Base-by-base conservation (phyloP, 2,329 filamentous ascomycete genomes). In the Whalleya microplaca region DNA sequence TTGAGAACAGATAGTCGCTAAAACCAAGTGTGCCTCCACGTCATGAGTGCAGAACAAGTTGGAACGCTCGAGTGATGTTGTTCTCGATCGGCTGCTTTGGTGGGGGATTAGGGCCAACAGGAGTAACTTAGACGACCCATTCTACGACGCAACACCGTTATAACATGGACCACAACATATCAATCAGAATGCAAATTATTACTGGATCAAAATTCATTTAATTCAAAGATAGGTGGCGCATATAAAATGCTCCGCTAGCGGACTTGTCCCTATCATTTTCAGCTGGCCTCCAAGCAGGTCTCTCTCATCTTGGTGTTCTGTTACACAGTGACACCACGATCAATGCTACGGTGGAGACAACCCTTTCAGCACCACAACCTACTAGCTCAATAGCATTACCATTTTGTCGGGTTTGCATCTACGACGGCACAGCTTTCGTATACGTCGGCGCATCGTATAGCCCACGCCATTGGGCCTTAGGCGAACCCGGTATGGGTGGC, bases 381-480 rank as follows among this genome's bases (percentile, higher is more conserved):
- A 48, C 46, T 46, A 18, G 16, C 18, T 18, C 10, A n/a, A 32
- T 29, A 32, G 23, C 32, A 42, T 27, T 49, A 41, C 41, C 45
- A 49, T 46, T 46, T 59, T 45, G 23, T 55, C 52, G 45, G 42
- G 53, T 49, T 52, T 62, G 55, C 50, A 48, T 52, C 50, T 53
- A 51, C 32, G 41, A 41, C 43, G 48, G 54, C 58, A 45, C 55
- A n/a, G 56, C 53, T 19, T 46, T 50, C 41, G 50, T 45, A 23
- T 58, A 47, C 50, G 10, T 48, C 56, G 44, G 37, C 45, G 32
- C 16, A 42, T 55, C 41, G 41, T 48, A 48, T 20, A n/a, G 43
- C 27, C 9, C 41, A 51, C 59, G 43, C 57, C 32, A 64, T 64
- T 62, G 57, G 60, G 56, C 49, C 29, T 41, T 55, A 52, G 54